Conservation (phyloP, 2,329 filamentous ascomycete genomes). For the Fusarium musae region DNA sequence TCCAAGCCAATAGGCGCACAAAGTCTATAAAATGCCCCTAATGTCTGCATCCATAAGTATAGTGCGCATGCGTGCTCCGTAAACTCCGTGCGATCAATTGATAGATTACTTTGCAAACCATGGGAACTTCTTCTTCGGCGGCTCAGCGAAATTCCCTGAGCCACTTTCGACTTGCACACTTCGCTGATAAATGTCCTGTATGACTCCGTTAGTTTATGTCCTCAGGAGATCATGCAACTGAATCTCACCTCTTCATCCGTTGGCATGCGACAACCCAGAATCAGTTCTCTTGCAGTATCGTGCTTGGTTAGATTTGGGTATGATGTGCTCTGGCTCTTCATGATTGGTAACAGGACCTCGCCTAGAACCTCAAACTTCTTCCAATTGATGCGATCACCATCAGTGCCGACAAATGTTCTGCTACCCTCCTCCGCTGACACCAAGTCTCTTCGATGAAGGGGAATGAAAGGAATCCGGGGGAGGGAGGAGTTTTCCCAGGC, state of each 20-base stretch:
- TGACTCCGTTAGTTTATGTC: slow-evolving; percentile 37
- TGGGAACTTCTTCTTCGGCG: slow-evolving; percentile 72
- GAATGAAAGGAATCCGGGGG: slow-evolving; percentile 92
- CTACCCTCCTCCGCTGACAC: slow-evolving; percentile 94
- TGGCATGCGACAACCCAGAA: slow-evolving; percentile 83
- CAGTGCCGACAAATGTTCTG: slow-evolving; percentile 82
- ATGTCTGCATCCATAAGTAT: slow-evolving; percentile 22
- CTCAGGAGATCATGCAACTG: not conserved
- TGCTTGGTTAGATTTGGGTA: slow-evolving; percentile 79
- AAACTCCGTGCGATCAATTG: slow-evolving; percentile 43
- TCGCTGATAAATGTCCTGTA: slow-evolving; percentile 72
- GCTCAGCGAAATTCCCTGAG: slow-evolving; percentile 57
- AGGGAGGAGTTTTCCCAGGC: slow-evolving; percentile 96
- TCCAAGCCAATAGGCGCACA: slow-evolving; percentile 11
- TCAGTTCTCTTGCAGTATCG: slow-evolving; percentile 76
- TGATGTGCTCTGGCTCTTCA: slow-evolving; percentile 87
- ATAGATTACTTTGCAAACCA: slow-evolving; percentile 67
- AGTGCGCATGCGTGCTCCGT: slow-evolving; percentile 25
- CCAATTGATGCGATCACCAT: slow-evolving; percentile 88
- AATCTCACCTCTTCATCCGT: slow-evolving; percentile 85
- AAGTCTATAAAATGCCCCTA: slow-evolving; percentile 38
- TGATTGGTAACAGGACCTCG: slow-evolving; percentile 88
- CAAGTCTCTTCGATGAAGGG: slow-evolving; percentile 87
- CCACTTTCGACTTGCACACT: slow-evolving; percentile 68
- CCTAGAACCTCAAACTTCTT: slow-evolving; percentile 97